Evolutionary conservation across 495 filamentous ascomycete species (phyloP).

Genomic region (Paragyromitra xinjiangensis): DNA sequence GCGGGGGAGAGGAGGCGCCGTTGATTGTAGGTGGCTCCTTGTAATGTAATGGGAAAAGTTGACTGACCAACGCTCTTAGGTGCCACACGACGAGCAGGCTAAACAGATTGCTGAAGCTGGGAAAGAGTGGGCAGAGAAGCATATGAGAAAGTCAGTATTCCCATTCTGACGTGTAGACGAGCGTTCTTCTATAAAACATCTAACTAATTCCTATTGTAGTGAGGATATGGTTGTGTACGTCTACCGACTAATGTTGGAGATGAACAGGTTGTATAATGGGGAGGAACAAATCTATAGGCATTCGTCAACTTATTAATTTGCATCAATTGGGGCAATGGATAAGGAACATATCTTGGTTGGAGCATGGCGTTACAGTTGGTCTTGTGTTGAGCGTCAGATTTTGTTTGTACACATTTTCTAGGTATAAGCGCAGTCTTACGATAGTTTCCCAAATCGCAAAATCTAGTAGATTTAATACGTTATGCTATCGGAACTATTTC

Average conservation of each 20-base stretch:
- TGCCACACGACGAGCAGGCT: constrained; percentile 53
- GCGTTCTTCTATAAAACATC: neutral
- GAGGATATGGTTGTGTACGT: constrained; percentile 56
- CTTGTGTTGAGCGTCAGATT: neutral
- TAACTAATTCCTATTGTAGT: constrained; percentile 41
- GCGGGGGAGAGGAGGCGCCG: constrained; percentile 48
- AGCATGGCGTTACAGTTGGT: constrained; percentile 33
- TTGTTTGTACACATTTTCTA: neutral
- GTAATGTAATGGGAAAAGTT: neutral
- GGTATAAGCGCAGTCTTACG: neutral
- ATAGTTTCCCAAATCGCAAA: neutral
- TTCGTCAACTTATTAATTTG: constrained; percentile 24
- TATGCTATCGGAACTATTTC: neutral
- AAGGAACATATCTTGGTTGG: constrained; percentile 4
- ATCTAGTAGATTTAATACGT: neutral
- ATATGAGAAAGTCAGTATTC: constrained; percentile 51
- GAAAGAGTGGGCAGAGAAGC: constrained; percentile 59
- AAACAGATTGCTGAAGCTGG: constrained; percentile 62
- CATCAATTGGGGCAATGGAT: neutral
- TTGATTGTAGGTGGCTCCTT: constrained; percentile 16
- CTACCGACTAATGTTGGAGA: constrained; percentile 49
- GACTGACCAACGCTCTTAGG: constrained; percentile 11
- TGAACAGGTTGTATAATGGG: constrained; percentile 52
- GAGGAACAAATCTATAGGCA: constrained; percentile 46
- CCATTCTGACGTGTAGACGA: neutral